Base-by-base conservation (phyloP, 1,139 yeast species). In the Saccharomyces hybrid region DNA sequence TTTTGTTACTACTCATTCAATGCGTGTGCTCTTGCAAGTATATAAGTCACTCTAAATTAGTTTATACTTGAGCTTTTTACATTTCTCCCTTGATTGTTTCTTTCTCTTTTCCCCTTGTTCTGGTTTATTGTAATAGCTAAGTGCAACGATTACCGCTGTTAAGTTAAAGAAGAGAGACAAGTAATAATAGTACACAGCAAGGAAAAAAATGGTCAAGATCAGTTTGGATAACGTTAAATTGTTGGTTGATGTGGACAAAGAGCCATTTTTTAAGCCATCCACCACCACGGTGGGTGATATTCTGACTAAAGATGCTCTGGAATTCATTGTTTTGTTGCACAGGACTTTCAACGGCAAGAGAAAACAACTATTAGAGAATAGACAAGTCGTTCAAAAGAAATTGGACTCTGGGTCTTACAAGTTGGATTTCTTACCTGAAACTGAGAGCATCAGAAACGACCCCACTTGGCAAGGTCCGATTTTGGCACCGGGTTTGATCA, bases 391-490 rank as follows among this genome's bases (percentile, higher is more conserved):
- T 52, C 93, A 86, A 70, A 70, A 72, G 52, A 71, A 72, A 60
- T 73, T 88, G 61, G 90, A 86, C 64, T 65, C 75, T 13, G 90
- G 91, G 51, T 73, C 73, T 47, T 75, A 76, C 58, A 77, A 84
- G 47, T 58, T 71, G 46, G 82, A 80, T 60, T 86, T 83, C 70
- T 74, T 84, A 57, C 80, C 81, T 46, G 91, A 84, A 69, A 85
- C 91, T 46, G 76, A 73, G 59, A 66, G 73, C 63, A 84, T 86
- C 64, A 80, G 93, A 74, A 76, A 83, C 48, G 87, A 85, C 65
- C 80, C 86, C 48, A 78, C 82, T 42, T 86, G 95, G 95, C 81
- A 78, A 59, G 91, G 93, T 59, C 83, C 86, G 32, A 55, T 58
- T 20, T 77, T 83, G 57, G 90, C 88, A 47, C 84, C 82, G 38